Evolutionary conservation across 1,284 basidiomycete genomes (phyloP).

Genomic region (Leccinum subatratum): DNA sequence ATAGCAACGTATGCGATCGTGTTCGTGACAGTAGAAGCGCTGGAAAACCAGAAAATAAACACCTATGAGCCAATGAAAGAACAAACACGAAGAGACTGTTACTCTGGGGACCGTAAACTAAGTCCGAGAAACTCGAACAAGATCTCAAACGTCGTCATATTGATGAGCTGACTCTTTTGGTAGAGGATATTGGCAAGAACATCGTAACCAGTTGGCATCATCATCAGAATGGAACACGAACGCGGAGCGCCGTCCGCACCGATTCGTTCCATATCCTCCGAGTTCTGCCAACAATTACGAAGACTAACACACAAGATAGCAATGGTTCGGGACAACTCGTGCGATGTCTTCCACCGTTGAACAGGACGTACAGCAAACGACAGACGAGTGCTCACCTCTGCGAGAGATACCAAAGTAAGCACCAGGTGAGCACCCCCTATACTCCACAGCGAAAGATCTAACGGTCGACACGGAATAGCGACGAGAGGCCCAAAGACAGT

Average conservation of each 20-base stretch:
- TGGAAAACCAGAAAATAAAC: conserved; percentile 29
- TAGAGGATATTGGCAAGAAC: conserved; percentile 74
- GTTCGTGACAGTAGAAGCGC: conserved; percentile 78
- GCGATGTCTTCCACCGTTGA: conserved; percentile 47
- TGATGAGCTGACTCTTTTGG: conserved; percentile 71
- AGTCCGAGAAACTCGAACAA: conserved; percentile 82
- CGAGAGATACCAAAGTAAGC: conserved; percentile 73
- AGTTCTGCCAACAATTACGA: conserved; percentile 84
- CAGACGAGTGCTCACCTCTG: conserved; percentile 45
- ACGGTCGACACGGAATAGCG: conserved; percentile 52
- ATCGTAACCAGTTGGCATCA: conserved; percentile 75
- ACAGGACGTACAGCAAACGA: background rate
- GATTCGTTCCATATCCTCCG: conserved; percentile 85
- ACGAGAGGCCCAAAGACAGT: conserved; percentile 50
- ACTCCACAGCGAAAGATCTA: conserved; percentile 79
- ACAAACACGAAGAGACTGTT: conserved; percentile 26
- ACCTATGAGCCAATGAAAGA: background rate
- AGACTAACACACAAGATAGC: conserved; percentile 74
- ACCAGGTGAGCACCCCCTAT: conserved; percentile 79
- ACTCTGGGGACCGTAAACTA: conserved; percentile 79
- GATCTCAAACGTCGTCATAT: conserved; percentile 70
- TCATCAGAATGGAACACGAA: background rate
- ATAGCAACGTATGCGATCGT: conserved; percentile 77
- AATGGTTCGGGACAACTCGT: conserved; percentile 70
- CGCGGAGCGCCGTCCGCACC: conserved; percentile 49